Base-by-base conservation (phyloP, 345 rosid species). In the Trapa incisa region DNA sequence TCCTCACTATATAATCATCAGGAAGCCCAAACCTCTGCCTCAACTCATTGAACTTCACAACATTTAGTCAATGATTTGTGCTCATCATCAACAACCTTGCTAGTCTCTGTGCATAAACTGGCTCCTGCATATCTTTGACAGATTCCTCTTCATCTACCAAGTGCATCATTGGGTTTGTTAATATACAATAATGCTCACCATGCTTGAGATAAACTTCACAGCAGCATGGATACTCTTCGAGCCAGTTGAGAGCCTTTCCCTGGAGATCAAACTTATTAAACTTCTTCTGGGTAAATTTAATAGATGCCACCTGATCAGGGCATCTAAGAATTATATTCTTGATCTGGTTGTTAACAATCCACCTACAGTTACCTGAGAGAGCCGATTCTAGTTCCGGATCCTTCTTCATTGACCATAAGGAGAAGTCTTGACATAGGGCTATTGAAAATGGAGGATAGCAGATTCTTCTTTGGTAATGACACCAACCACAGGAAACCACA, bases 201-300 rank as follows among this genome's bases (percentile, higher is more conserved):
- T 77, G 74, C 70, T 79, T 75, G 6, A 85, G 80, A 68, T 80
- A 87, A 10, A 88, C 85, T n/a, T 86, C 82, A 71, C 85, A 93
- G 74, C 94, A 93, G 72, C 92, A 85, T 3, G 98, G 98, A 53
- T 93, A 93, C 68, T 93, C 90, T 73, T 85, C 87, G 42, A 90
- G 81, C 98, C 98, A 93, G 72, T 93, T 90, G 68, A 90, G 72
- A 4, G 97, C 97, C 52, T 88, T 93, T 29, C 98, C 98, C 75
- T 88, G 96, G 60, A 93, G 92, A 81, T 93, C 98, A 70, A 93
- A 96, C 45, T 84, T 85, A 76, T 87, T 93, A 72, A 93, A 93
- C 85, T 90, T 90, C 78, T 88, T 93, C 79, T 90, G 97, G 17
- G 90, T 83, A 79, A 77, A 73, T 66, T 79, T 82, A 67, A 87